Evolutionary conservation across 192 early-diverging fungal genomes (phyloP).

Genomic region (Rhizophagus prolifer): DNA sequence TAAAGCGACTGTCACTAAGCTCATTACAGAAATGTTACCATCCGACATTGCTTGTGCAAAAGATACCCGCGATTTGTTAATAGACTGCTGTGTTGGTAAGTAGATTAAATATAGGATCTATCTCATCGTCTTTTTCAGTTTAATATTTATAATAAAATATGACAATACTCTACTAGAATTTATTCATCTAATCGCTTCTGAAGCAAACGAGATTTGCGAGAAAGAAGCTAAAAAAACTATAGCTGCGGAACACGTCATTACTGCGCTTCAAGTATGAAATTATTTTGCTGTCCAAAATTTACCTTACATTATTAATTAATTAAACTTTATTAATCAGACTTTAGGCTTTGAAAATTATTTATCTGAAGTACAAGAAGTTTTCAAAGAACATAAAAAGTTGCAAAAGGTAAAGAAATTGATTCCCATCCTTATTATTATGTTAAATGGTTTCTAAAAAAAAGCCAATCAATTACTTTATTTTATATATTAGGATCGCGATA

Average conservation of each 20-base stretch:
- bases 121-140: neutral
- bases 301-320: neutral
- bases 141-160: neutral
- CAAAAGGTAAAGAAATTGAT: constrained; percentile 56
- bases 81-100: constrained; percentile 94
- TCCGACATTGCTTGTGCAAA: constrained; percentile 88
- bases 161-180: constrained; percentile 64
- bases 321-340: constrained; percentile 40
- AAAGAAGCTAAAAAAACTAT: constrained; percentile 97
- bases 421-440: neutral
- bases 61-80: constrained; percentile 90
- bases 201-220: constrained; percentile 96
- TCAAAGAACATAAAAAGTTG: constrained; percentile 85
- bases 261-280: constrained; percentile 70
- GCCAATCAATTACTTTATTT: constrained; percentile 4
- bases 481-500: constrained; percentile 75
- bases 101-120: constrained; percentile 5
- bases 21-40: constrained; percentile 96
- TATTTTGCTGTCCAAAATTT: neutral
- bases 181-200: constrained; percentile 90
- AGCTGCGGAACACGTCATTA: constrained; percentile 91
- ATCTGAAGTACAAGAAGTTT: constrained; percentile 81
- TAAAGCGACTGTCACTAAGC: constrained; percentile 87
- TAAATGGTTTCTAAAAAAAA: neutral
- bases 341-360: constrained; percentile 94